A percentile compares a stretch with the other conserved stretches of the same genome.
Conservation (phyloP, 2,329 filamentous ascomycete species). For the Fusarium begoniae region DNA sequence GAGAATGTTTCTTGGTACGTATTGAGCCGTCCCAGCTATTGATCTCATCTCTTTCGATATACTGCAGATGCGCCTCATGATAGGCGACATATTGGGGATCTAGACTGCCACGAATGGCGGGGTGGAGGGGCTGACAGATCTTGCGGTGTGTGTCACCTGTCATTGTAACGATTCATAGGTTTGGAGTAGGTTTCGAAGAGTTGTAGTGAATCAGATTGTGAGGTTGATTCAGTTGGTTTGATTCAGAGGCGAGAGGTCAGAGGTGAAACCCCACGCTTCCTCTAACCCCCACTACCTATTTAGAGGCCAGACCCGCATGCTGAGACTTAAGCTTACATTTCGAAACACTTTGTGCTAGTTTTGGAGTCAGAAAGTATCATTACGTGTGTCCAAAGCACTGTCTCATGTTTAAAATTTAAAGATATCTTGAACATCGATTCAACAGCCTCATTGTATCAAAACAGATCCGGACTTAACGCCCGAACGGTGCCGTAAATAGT, state of each 20-base stretch:
- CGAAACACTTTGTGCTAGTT: background rate
- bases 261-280: conserved; percentile 4
- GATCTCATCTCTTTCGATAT: conserved; percentile 47
- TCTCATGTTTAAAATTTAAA: background rate
- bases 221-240: background rate
- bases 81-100: conserved; percentile 52
- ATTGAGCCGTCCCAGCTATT: conserved; percentile 47
- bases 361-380: background rate
- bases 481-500: conserved; percentile 2
- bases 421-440: background rate
- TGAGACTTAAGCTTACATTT: background rate
- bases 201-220: background rate
- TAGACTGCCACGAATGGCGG: conserved; percentile 43
- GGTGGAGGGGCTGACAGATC: conserved; percentile 48
- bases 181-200: background rate
- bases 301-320: conserved; percentile 4
- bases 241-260: background rate
- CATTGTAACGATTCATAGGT: background rate
- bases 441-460: background rate
- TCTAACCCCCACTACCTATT: conserved; percentile 7
- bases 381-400: background rate
- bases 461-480: background rate
- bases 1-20: conserved; percentile 37
- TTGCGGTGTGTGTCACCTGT: conserved; percentile 7
- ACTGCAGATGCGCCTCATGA: conserved; percentile 51